phyloP scores from a whole-genome alignment of 768 basidiomycete genomes.

The Boletus eberwhitei region DNA sequence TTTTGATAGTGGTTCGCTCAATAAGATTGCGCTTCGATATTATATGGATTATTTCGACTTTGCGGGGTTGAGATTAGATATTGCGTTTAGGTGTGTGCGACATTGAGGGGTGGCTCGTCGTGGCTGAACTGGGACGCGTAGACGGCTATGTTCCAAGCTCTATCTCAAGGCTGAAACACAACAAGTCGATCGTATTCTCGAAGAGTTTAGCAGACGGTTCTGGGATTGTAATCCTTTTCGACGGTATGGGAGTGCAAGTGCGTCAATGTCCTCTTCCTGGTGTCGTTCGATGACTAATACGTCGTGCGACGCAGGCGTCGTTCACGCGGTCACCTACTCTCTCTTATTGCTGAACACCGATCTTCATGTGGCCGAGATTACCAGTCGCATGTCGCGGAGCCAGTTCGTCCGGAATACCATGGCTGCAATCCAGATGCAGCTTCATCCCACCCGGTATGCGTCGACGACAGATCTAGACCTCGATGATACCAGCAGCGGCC shows the following conservation, averaged over 20 bases:
- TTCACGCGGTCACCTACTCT: slow-evolving; percentile 94
- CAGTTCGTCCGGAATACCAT: slow-evolving; percentile 95
- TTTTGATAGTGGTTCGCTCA: slow-evolving; percentile 61
- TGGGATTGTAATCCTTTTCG: slow-evolving; percentile 85
- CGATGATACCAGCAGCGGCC: slow-evolving; percentile 65
- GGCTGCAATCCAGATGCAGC: slow-evolving; percentile 75
- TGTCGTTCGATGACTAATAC: slow-evolving; percentile 1
- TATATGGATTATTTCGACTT: slow-evolving; percentile 94
- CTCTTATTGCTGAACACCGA: slow-evolving; percentile 95
- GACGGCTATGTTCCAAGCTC: slow-evolving; percentile 86
- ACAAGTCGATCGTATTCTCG: slow-evolving; percentile 95
- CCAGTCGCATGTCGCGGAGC: slow-evolving; percentile 82
- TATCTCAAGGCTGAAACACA: slow-evolving; percentile 96
- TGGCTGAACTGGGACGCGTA: slow-evolving; percentile 25
- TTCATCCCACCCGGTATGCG: slow-evolving; percentile 52
- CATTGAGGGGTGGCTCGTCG: neutral
- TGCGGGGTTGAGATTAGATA: slow-evolving; percentile 71
- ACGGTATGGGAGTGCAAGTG: slow-evolving; percentile 83
- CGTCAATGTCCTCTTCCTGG: slow-evolving; percentile 27
- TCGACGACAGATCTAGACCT: slow-evolving; percentile 62
- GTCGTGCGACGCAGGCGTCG: slow-evolving; percentile 55
- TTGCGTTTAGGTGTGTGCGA: slow-evolving; percentile 74
- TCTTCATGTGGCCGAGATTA: slow-evolving; percentile 89
- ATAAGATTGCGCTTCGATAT: slow-evolving; percentile 67
- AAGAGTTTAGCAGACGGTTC: slow-evolving; percentile 85